phyloP scores from a whole-genome alignment of 441 rosid genomes.

The Erodium texanum region DNA sequence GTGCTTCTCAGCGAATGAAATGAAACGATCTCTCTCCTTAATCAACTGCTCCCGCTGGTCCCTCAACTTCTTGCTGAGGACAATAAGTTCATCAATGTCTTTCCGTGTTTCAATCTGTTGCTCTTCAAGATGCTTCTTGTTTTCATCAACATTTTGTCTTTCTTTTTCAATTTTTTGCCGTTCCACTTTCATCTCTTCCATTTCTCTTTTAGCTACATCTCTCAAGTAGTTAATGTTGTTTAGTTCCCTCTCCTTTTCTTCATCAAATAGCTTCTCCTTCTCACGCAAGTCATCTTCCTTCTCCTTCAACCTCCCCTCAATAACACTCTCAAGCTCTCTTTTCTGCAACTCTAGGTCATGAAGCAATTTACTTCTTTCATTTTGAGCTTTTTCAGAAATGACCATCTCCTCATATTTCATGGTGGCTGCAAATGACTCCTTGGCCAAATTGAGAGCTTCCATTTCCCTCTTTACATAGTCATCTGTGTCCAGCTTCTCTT shows the following conservation, averaged over 20 bases:
- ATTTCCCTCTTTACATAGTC: constrained; percentile 49
- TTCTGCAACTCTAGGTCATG: constrained; percentile 59
- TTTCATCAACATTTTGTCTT: constrained; percentile 51
- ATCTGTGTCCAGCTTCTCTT: constrained; percentile 43
- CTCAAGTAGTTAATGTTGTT: constrained; percentile 60
- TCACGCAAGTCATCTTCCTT: constrained; percentile 51
- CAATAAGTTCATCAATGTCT: constrained; percentile 76
- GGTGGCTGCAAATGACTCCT: constrained; percentile 53
- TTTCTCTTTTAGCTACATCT: constrained; percentile 75
- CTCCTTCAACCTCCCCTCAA: constrained; percentile 54
- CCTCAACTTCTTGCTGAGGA: constrained; percentile 65
- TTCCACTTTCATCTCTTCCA: constrained; percentile 66
- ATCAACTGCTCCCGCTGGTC: constrained; percentile 69
- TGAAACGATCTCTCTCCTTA: constrained; percentile 73
- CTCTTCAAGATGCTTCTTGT: constrained; percentile 63
- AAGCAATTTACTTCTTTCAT: constrained; percentile 62
- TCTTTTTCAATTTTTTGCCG: constrained; percentile 52
- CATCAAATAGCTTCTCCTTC: constrained; percentile 52
- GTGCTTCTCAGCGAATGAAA: constrained; percentile 62
- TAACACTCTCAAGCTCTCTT: constrained; percentile 55
- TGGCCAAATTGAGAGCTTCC: constrained; percentile 60
- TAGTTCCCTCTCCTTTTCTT: constrained; percentile 68
- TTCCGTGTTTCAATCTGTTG: constrained; percentile 70
- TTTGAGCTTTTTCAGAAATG: constrained; percentile 53
- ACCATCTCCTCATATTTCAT: constrained; percentile 63